phyloP scores from a whole-genome alignment of 345 rosid genomes.

The Isatis tinctoria region DNA sequence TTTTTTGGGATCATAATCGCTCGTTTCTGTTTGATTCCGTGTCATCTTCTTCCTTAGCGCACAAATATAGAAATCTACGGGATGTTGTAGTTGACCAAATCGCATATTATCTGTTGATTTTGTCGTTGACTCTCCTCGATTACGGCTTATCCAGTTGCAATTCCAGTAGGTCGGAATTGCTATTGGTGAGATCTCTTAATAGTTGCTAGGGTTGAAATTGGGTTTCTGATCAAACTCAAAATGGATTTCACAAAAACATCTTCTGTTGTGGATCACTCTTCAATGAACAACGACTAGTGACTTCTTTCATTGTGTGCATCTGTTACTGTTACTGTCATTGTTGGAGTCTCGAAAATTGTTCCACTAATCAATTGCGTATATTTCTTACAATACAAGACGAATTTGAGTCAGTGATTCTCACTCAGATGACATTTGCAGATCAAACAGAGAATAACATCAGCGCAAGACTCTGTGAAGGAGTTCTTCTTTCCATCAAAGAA shows the following conservation, averaged over 20 bases:
- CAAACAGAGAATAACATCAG: constrained; percentile 56
- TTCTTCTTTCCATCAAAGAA: constrained; percentile 53
- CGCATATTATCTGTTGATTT: background rate
- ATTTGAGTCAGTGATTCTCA: background rate
- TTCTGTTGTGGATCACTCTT: background rate
- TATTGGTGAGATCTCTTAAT: background rate
- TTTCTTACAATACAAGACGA: too few relatives aligned
- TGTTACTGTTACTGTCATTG: background rate
- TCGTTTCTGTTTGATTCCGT: background rate
- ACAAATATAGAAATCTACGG: background rate
- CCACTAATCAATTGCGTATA: background rate
- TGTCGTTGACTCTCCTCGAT: background rate
- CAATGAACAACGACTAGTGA: background rate
- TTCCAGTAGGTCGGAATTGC: background rate
- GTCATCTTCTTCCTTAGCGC: background rate
- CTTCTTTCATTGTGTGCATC: background rate
- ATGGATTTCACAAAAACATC: background rate
- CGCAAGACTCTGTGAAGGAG: constrained; percentile 51
- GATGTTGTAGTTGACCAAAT: background rate
- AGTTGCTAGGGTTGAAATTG: background rate
- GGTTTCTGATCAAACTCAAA: background rate
- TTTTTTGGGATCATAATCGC: background rate
- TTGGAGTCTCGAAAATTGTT: too few relatives aligned
- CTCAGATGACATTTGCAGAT: constrained; percentile 41
- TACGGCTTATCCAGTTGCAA: background rate